Base-by-base conservation (phyloP, 768 basidiomycete species). In the Podaxis mareebaensis region DNA sequence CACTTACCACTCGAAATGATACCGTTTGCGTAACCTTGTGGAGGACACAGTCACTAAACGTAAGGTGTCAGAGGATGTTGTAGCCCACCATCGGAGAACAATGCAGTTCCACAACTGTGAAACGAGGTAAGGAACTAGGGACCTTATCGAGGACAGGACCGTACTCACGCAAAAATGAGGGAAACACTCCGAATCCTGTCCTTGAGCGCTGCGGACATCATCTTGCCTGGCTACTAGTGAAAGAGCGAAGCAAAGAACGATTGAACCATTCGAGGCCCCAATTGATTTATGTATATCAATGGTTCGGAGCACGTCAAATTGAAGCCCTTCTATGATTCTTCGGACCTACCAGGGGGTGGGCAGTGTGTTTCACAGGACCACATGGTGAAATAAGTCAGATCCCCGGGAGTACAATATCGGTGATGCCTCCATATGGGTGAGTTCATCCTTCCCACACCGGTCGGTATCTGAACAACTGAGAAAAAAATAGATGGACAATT, bases 121-220 rank as follows among this genome's bases (percentile, higher is more conserved):
- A 54, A 36, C 48, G 39, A 42, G 24, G 11, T 15, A 13, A 56
- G 53, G 46, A 42, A 44, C 4, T 22, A 51, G 1, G 13, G 39
- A 28, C 42, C 49, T 46, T 12, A 52, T 22, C 57, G 28, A 48
- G 15, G 26, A 53, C n/a, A 28, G 12, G 10, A 22, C 22, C 13
- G 40, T 24, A 81, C 88, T 54, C 67, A 92, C 92, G 92, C 92
- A 71, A 94, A 94, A 71, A 94, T 91, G 72, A 94, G 86, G 57
- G 91, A 91, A 65, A 94, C 86, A 65, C 86, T 83, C 67, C 73
- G 75, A 51, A 85, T 66, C 61, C 78, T 77, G 56, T 77, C 69
- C 66, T 71, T 73, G 61, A 76, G 64, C 36, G 76, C 20, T 20
- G 26, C 15, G 17, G 61, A 63, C 55, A 63, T 53, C 54, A 39